Base-by-base conservation (phyloP, 2,329 filamentous ascomycete species). In the Pseudocercospora cruenta region DNA sequence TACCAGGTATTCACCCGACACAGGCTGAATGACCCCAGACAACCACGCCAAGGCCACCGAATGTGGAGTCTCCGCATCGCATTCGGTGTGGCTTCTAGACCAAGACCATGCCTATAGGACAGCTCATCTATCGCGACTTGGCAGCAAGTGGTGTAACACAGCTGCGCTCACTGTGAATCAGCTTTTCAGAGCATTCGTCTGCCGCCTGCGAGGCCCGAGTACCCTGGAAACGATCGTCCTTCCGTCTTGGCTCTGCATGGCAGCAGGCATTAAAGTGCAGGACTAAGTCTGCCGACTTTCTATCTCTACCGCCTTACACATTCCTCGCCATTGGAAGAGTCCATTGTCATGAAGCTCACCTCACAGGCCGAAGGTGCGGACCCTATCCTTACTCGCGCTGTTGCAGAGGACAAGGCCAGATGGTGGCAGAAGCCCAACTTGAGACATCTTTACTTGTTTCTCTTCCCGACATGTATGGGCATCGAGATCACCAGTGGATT, bases 401-500 rank as follows among this genome's bases (percentile, higher is more conserved):
- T 81, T 24, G 78, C 80, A 63, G 75, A 77, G 12, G 82, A 84
- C 66, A 76, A 76, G 36, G 78, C 79, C 28, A 33, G 77, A 63
- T 88, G 85, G 85, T 88, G 83, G 78, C 82, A 80, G 72, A 89
- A 89, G 75, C 85, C 83, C 0, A 88, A 89, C 69, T 78, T 89
- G 45, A 81, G 86, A 61, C 73, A 73, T 19, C 79, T 89, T 43
- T 89, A 89, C 71, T 73, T 88, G 6, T 76, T 86, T 66, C 81
- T 89, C 58, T 85, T 89, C 65, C 85, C 85, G 22, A 85, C 85
- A 51, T 87, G 85, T 74, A 85, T 88, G 79, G 87, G 87, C 55
- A 86, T 89, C 64, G 87, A 89, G 77, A 86, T 86, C 72, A 88
- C 86, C 0, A 86, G 85, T 3, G 86, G 86, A 0, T 88, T 87